Evolutionary conservation across 208 protist genomes (phyloP), one percentile per base, ranked within the genome.

Genomic region (Trypanosoma rangeli): DNA sequence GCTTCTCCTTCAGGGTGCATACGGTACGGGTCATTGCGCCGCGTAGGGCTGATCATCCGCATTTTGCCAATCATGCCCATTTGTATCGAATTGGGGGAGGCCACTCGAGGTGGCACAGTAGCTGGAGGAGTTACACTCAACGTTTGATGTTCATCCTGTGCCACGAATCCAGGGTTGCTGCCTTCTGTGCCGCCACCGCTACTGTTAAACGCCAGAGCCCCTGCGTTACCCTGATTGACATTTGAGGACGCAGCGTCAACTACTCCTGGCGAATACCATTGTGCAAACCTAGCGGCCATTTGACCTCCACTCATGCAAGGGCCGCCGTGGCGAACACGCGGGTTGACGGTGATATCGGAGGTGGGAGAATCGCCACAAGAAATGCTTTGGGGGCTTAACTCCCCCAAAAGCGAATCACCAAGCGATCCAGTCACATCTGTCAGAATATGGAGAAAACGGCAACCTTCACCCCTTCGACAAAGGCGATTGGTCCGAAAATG

Each of bases 401-500:
- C 58, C 4, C 37, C 44, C 37, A 52, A 29, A 55, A 55, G 16
- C 13, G 58, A 64, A 48, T 26, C 59, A 31, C n/a, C 60, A 8
- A 72, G 71, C 46, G 68, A 82, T 16, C 64, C 70, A 20, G 80
- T 52, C 3, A 79, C 78, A 28, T 83, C 73, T 0, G 80, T 74
- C 13, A 94, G 75, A 49, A 94, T 82, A 78, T 94, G 88, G 22
- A 94, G 63, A 54, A 94, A 94, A 66, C 80, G 78, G 70, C 88
- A 94, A 63, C 80, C 80, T 55, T 84, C 79, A 31, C 88, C 88
- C 69, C 89, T 76, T 67, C 88, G 88, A 74, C 88, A 94, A 60
- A 94, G 57, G 70, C 82, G 76, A 73, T 94, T 91, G 15, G 77
- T 85, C 24, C 85, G 81, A 66, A 94, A 94, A 75, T 94, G 88